These are phyloP conservation scores for Botrytis paeoniae DNA, from an alignment of 2,329 filamentous ascomycete species.

Conservation along the genomic window DNA sequence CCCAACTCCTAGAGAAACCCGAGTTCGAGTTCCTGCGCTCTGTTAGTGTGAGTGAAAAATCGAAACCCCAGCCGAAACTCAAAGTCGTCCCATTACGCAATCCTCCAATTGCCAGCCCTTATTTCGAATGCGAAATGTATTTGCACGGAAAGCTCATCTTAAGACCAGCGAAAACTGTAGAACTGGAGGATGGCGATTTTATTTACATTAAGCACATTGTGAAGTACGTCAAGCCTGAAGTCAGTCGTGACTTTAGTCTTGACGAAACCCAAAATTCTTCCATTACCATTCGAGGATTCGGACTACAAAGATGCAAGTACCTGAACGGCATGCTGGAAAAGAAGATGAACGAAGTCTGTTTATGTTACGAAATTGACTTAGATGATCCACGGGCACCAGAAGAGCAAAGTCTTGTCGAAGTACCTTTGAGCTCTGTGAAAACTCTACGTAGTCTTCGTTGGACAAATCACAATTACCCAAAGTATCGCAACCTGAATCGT, in stretches of 20 bases:
- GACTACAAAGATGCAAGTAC: slow-evolving; percentile 39
- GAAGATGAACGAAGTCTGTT: slow-evolving; percentile 47
- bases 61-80: neutral
- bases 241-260: slow-evolving; percentile 37
- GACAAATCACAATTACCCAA: slow-evolving; percentile 54
- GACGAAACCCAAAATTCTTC: slow-evolving; percentile 34
- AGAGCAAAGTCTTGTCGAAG: slow-evolving; percentile 44
- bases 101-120: slow-evolving; percentile 28
- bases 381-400: slow-evolving; percentile 38
- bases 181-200: slow-evolving; percentile 37
- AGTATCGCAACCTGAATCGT: slow-evolving; percentile 35
- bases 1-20: neutral
- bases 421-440: slow-evolving; percentile 42
- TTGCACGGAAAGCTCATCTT: slow-evolving; percentile 39
- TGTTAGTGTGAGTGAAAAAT: slow-evolving; percentile 20
- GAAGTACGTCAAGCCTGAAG: neutral
- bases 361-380: slow-evolving; percentile 40
- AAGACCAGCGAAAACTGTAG: slow-evolving; percentile 31
- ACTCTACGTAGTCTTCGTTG: slow-evolving; percentile 45
- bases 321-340: slow-evolving; percentile 40
- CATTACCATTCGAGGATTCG: slow-evolving; percentile 43
- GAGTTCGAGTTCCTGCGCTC: slow-evolving; percentile 8
- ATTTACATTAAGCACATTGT: slow-evolving; percentile 39
- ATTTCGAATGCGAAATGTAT: slow-evolving; percentile 40
- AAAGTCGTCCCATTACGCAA: slow-evolving; percentile 29